Evolutionary conservation across 495 filamentous ascomycete genomes (phyloP).

Genomic region (Aspergillus carlsbadensis): DNA sequence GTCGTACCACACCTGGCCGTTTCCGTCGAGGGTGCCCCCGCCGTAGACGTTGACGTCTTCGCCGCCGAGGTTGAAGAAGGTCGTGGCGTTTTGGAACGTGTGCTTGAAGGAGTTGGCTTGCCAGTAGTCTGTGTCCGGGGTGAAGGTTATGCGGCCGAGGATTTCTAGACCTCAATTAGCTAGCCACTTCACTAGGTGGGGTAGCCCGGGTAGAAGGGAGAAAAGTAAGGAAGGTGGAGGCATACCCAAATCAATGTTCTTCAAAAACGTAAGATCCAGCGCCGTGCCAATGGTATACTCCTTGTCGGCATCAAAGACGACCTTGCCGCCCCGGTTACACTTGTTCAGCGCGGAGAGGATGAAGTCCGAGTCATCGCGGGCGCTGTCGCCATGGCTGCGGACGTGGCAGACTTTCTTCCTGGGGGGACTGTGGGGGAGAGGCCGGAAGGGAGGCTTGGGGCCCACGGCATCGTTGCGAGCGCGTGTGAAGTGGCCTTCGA

Average conservation of each 20-base stretch:
- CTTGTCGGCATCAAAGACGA: conserved; percentile 56
- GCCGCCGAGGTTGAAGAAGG: conserved; percentile 70
- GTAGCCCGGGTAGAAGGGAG: not conserved
- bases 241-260: conserved; percentile 59
- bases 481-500: conserved; percentile 20
- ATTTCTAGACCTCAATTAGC: conserved; percentile 37
- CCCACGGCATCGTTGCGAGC: conserved; percentile 30
- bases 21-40: conserved; percentile 60
- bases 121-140: conserved; percentile 67
- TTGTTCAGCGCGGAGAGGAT: conserved; percentile 57
- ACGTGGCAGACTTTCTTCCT: conserved; percentile 39
- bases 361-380: conserved; percentile 54
- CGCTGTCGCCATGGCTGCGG: conserved; percentile 37
- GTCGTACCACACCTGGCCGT: conserved; percentile 73
- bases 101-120: conserved; percentile 59
- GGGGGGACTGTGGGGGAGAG: conserved; percentile 31
- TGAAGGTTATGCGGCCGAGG: conserved; percentile 57
- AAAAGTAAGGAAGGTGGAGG: not conserved
- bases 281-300: conserved; percentile 64
- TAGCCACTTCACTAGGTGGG: too few relatives aligned
- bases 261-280: conserved; percentile 62
- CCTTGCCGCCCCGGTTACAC: conserved; percentile 67
- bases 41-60: conserved; percentile 69
- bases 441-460: conserved; percentile 35
- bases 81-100: conserved; percentile 62